Evolutionary conservation across 345 rosid species (phyloP).

Genomic region (Sonneratia caseolaris): DNA sequence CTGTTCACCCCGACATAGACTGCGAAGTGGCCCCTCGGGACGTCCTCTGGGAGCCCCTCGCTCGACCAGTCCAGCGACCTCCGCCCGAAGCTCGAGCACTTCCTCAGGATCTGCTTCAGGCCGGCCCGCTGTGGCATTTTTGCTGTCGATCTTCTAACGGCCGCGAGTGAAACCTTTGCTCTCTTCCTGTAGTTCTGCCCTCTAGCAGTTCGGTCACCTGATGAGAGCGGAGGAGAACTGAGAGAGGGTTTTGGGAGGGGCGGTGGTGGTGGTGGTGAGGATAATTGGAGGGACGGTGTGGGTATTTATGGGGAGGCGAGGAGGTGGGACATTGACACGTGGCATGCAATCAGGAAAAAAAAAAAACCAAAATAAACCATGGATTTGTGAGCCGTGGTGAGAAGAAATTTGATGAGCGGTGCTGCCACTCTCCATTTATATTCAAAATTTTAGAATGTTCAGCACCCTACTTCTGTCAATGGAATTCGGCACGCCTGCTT

Average conservation of each 20-base stretch:
- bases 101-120: slow-evolving; percentile 28
- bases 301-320: slow-evolving; percentile 9
- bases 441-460: no score
- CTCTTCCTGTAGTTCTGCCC: background rate
- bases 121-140: slow-evolving; percentile 26
- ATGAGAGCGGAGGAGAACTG: background rate
- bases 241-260: background rate
- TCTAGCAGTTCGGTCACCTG: no score
- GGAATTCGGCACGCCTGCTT: no score
- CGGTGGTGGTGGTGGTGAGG: background rate
- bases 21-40: slow-evolving; percentile 89
- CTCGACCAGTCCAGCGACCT: background rate
- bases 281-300: background rate
- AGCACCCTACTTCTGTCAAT: no score
- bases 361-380: no score
- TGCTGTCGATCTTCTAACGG: slow-evolving; percentile 16
- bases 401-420: no score
- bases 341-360: background rate
- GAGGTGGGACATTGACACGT: slow-evolving; percentile 3
- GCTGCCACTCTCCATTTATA: no score
- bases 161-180: slow-evolving; percentile 6
- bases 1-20: slow-evolving; percentile 78
- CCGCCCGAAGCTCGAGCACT: slow-evolving; percentile 37
- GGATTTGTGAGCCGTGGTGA: no score
- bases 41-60: slow-evolving; percentile 46